A percentile compares a stretch with the other conserved stretches of the same genome.
These are phyloP conservation scores for Schoenoplectus tabernaemontani DNA, from an alignment of 202 grass and related monocot genomes.

Conservation along the genomic window DNA sequence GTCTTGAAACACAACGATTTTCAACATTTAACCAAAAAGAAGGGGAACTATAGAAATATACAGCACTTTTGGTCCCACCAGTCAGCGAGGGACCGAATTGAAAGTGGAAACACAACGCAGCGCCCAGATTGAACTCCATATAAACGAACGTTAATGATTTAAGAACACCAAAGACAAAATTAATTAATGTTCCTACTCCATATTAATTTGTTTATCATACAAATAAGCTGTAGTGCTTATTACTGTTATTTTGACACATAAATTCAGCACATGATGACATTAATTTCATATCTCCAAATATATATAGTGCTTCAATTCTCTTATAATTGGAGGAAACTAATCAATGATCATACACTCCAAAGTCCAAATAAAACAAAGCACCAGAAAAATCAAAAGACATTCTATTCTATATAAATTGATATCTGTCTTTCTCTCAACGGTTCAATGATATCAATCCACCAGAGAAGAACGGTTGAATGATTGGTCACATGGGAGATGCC, in stretches of 20 bases:
- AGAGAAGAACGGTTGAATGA: constrained; percentile 28
- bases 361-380: background rate
- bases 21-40: background rate
- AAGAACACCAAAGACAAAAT: background rate
- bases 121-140: background rate
- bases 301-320: background rate
- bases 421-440: background rate
- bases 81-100: background rate
- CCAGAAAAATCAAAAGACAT: background rate
- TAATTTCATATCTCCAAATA: background rate
- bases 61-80: background rate
- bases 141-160: background rate
- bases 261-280: background rate
- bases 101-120: background rate
- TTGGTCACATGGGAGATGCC: constrained; percentile 42
- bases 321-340: background rate
- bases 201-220: background rate
- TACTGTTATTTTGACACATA: background rate
- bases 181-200: background rate
- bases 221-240: background rate
- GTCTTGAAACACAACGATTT: background rate
- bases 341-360: background rate
- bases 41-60: background rate
- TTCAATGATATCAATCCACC: constrained; percentile 7
- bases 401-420: background rate